A percentile compares a stretch with the other conserved stretches of the same genome.
Evolutionary conservation across 441 rosid genomes (phyloP).

Genomic region (Pelargonium australe): DNA sequence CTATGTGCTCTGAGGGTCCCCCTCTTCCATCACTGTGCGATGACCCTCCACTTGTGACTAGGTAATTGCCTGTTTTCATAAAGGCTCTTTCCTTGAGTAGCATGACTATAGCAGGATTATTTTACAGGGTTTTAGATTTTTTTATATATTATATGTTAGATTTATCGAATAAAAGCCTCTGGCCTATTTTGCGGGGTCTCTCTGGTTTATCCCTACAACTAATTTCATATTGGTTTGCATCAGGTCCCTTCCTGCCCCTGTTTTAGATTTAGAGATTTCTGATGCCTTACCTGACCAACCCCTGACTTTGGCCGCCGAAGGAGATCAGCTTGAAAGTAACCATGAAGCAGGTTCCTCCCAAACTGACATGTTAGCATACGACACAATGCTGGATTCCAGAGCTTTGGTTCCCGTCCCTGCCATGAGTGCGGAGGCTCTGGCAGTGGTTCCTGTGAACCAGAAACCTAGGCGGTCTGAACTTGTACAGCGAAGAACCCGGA

Average conservation of each 20-base stretch:
- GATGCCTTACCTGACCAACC: slow-evolving; percentile 27
- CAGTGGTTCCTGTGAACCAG: slow-evolving; percentile 49
- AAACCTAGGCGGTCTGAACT: slow-evolving; percentile 56
- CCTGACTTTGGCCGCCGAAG: slow-evolving; percentile 24
- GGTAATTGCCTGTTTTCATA: neutral
- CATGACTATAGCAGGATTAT: too few species aligned
- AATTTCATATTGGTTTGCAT: slow-evolving; percentile 21
- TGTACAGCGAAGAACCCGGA: slow-evolving; percentile 87
- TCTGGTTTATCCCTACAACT: neutral
- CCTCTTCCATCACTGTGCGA: too few species aligned
- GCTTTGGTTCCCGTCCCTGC: slow-evolving; percentile 41
- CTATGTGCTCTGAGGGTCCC: slow-evolving; percentile 20
- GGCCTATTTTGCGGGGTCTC: too few species aligned
- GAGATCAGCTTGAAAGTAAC: slow-evolving; percentile 31
- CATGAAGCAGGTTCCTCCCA: slow-evolving; percentile 32
- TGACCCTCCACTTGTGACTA: too few species aligned
- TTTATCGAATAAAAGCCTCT: too few species aligned
- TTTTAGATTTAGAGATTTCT: slow-evolving; percentile 35
- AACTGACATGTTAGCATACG: slow-evolving; percentile 23
- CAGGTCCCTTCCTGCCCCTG: slow-evolving; percentile 49
- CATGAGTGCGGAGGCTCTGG: slow-evolving; percentile 43
- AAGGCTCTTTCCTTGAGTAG: neutral
- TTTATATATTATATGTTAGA: too few species aligned
- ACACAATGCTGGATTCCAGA: too few species aligned
- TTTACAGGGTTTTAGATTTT: too few species aligned